phyloP scores from a whole-genome alignment of 306 rosid genomes.

The Fragaria iinumae region DNA sequence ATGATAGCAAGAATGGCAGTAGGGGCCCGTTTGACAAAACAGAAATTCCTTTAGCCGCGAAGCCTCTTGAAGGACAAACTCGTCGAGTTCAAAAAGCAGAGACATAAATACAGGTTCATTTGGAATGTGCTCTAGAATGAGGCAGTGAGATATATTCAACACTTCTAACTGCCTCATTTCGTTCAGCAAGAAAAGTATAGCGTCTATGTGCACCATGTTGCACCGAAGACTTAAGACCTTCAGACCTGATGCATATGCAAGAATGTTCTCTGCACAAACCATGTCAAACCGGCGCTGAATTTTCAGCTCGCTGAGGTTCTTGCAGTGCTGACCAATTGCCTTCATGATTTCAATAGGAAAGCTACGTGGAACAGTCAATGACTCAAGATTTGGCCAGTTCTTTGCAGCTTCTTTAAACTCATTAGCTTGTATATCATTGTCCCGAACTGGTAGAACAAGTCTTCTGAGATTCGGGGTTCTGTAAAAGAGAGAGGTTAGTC shows the following conservation, averaged over 20 bases:
- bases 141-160: conserved; percentile 20
- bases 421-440: background rate
- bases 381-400: conserved; percentile 31
- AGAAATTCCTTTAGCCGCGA: background rate
- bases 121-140: background rate
- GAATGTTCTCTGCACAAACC: conserved; percentile 5
- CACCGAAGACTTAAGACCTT: conserved; percentile 21
- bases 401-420: conserved; percentile 14
- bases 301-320: conserved; percentile 22
- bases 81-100: background rate
- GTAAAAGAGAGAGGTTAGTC: background rate
- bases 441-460: conserved; percentile 23
- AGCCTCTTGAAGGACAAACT: background rate
- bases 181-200: background rate
- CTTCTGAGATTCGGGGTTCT: conserved; percentile 34
- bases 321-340: conserved; percentile 10
- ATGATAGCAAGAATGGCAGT: no score
- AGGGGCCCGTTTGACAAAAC: no score
- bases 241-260: conserved; percentile 7
- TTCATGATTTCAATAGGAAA: background rate
- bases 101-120: background rate
- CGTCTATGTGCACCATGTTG: conserved; percentile 12
- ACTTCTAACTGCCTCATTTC: conserved; percentile 11
- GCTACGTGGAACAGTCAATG: conserved; percentile 23
- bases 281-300: background rate